phyloP scores from a whole-genome alignment of 768 basidiomycete genomes.

The Tylopilus sp. region DNA sequence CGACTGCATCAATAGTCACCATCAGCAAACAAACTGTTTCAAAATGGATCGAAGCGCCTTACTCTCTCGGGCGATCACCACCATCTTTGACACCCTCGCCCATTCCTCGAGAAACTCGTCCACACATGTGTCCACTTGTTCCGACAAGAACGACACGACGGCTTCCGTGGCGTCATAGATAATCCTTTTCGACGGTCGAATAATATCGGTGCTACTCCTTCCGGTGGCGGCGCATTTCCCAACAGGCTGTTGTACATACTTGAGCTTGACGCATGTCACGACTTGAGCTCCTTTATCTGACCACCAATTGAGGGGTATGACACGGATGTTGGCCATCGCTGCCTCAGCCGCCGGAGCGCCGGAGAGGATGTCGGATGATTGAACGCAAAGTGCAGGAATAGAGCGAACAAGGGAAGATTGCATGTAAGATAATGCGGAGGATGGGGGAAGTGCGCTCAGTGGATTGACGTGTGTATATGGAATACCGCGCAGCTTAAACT shows the following conservation, averaged over 20 bases:
- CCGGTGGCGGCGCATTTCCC: conserved; percentile 61
- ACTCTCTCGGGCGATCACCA: conserved; percentile 90
- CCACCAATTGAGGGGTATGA: conserved; percentile 92
- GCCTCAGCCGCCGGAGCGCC: conserved; percentile 87
- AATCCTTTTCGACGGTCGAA: conserved; percentile 83
- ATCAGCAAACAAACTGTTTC: neutral
- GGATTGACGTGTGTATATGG: conserved; percentile 76
- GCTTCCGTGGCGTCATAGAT: conserved; percentile 88
- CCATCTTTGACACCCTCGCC: conserved; percentile 91
- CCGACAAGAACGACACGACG: conserved; percentile 84
- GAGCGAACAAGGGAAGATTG: conserved; percentile 74
- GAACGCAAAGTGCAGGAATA: conserved; percentile 81
- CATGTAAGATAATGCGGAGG: conserved; percentile 49
- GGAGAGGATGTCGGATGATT: conserved; percentile 75
- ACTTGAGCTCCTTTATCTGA: conserved; percentile 75
- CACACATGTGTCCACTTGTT: conserved; percentile 84
- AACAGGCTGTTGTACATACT: conserved; percentile 84
- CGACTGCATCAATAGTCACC: too few species aligned
- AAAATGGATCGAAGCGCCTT: conserved; percentile 9
- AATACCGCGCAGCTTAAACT: conserved; percentile 79
- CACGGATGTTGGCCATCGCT: conserved; percentile 88
- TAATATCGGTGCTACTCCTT: conserved; percentile 49
- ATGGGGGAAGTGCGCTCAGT: conserved; percentile 35
- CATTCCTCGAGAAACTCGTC: conserved; percentile 91
- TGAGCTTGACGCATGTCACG: conserved; percentile 86